phyloP scores from a whole-genome alignment of 2,329 filamentous ascomycete species.

The Tolypocladium sp. region DNA sequence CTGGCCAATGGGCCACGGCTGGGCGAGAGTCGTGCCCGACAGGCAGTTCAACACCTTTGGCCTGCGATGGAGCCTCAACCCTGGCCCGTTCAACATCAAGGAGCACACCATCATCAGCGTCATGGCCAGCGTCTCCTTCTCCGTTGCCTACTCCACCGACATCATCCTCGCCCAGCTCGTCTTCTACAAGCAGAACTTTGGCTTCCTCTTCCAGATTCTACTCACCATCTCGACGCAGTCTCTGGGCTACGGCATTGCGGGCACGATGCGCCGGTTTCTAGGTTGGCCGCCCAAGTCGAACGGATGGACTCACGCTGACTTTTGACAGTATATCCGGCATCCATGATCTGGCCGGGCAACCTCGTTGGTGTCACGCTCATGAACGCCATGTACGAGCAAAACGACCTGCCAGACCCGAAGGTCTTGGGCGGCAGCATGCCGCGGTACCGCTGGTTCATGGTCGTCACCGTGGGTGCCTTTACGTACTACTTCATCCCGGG shows the following conservation, averaged over 20 bases:
- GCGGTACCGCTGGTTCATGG: constrained; percentile 55
- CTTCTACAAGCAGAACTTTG: constrained; percentile 64
- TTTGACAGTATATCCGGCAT: constrained; percentile 48
- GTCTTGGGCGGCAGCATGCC: constrained; percentile 56
- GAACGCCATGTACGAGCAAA: constrained; percentile 62
- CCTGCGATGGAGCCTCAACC: constrained; percentile 48
- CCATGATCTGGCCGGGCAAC: constrained; percentile 68
- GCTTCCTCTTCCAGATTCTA: constrained; percentile 56
- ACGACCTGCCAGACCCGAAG: constrained; percentile 37
- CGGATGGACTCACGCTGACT: neutral
- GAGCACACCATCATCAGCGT: constrained; percentile 61
- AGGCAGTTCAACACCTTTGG: constrained; percentile 43
- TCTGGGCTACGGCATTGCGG: constrained; percentile 60
- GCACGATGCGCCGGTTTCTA: constrained; percentile 56
- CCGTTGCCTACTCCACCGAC: constrained; percentile 63
- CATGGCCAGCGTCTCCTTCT: constrained; percentile 65
- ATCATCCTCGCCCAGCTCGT: constrained; percentile 62
- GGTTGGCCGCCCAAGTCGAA: constrained; percentile 25
- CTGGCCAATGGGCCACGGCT: constrained; percentile 53
- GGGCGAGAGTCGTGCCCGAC: constrained; percentile 46
- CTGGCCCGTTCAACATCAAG: constrained; percentile 62
- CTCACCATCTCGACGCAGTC: constrained; percentile 61
- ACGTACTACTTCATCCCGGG: constrained; percentile 62
- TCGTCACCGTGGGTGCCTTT: constrained; percentile 48
- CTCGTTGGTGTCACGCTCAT: constrained; percentile 59